phyloP scores from a whole-genome alignment of 75 land plant species.

The Selaginella moellendorffii region DNA sequence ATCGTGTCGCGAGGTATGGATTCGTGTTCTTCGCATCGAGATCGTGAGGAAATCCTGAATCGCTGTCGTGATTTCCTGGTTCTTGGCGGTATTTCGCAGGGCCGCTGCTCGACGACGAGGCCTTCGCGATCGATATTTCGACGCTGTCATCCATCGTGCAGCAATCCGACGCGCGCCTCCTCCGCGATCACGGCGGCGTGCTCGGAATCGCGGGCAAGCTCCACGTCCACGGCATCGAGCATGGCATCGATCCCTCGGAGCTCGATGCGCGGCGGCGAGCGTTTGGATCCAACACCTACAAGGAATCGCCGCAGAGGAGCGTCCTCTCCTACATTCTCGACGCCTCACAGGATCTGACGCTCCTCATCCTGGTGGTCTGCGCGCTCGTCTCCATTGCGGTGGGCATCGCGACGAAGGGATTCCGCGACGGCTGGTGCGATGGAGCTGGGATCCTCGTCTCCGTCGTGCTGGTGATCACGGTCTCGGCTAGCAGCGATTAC shows the following conservation, averaged over 20 bases:
- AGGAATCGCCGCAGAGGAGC: slow-evolving; percentile 55
- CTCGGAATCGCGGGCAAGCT: slow-evolving; percentile 61
- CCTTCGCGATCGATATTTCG: slow-evolving; percentile 51
- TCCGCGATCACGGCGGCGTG: slow-evolving; percentile 46
- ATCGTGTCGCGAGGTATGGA: too few species aligned
- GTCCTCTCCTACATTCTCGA: slow-evolving; percentile 52
- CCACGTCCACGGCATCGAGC: slow-evolving; percentile 22
- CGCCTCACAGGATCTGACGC: slow-evolving; percentile 69
- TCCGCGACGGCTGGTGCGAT: slow-evolving; percentile 59
- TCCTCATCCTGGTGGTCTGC: slow-evolving; percentile 61
- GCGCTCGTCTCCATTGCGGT: slow-evolving; percentile 52
- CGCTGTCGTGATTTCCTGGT: too few species aligned
- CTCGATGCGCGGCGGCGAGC: slow-evolving; percentile 22
- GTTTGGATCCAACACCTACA: slow-evolving; percentile 48
- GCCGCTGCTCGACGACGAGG: slow-evolving; percentile 40
- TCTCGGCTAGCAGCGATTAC: slow-evolving; percentile 47
- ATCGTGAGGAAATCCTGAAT: too few species aligned
- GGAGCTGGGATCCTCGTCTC: slow-evolving; percentile 62
- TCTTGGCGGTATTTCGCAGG: too few species aligned
- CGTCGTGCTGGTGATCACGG: slow-evolving; percentile 55
- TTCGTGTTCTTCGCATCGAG: too few species aligned
- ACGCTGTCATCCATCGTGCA: slow-evolving; percentile 65
- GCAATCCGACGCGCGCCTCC: slow-evolving; percentile 37
- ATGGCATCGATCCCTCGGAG: slow-evolving; percentile 26
- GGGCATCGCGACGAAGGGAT: slow-evolving; percentile 68